phyloP scores from a whole-genome alignment of 257 asterid genomes.

The Solanum sitiens region DNA sequence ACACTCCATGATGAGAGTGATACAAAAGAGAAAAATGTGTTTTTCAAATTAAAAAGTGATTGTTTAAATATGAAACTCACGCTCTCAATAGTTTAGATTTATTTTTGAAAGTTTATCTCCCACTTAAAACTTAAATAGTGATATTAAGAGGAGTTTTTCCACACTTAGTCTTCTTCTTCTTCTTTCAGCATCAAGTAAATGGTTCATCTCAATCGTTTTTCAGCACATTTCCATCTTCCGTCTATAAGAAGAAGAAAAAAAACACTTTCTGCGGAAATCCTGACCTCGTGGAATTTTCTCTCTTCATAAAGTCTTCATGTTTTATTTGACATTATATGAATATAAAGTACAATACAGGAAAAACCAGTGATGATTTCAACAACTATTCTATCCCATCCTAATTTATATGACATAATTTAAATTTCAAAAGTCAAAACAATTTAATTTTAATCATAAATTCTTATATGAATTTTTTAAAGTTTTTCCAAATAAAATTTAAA shows the following conservation, averaged over 20 bases:
- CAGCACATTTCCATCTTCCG: not conserved
- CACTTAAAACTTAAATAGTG: not conserved
- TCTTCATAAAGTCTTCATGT: not conserved
- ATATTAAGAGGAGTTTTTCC: not conserved
- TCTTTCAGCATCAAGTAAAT: not conserved
- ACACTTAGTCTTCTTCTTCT: not conserved
- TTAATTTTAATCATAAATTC: no score
- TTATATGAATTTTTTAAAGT: no score
- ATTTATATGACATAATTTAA: no score
- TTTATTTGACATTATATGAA: not conserved
- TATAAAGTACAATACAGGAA: not conserved
- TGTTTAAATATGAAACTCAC: no score
- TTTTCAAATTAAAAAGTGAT: no score
- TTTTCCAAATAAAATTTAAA: no score
- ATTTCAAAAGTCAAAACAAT: no score
- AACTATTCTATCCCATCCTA: no score
- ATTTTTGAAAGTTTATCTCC: no score
- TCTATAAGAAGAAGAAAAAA: not conserved
- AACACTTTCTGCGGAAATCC: not conserved
- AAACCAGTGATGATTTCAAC: not conserved
- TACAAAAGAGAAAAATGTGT: accelerated
- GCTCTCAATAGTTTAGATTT: no score
- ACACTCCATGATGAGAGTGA: no score
- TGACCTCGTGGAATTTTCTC: not conserved
- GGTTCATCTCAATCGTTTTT: not conserved